Base-by-base conservation (phyloP, 441 rosid genomes). In the Corymbia citriodora region DNA sequence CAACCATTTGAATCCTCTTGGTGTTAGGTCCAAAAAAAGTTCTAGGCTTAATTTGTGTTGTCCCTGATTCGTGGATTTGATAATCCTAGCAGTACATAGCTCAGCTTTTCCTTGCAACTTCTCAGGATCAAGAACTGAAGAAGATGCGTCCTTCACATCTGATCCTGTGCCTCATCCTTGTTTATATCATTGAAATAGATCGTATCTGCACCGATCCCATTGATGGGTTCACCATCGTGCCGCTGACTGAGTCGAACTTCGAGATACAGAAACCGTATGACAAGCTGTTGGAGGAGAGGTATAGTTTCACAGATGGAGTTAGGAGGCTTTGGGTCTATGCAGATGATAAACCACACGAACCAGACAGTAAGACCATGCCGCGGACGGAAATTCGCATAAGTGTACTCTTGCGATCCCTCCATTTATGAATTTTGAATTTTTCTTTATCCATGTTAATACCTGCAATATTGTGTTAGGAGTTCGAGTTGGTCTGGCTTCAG, bases 271-370 rank as follows among this genome's bases (percentile, higher is more conserved):
- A 40, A 74, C 85, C 85, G 10, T 74, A 74, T 7, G 52, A 40
- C n/a, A 74, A 74, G 52, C 52, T 13, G 85, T 0, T 74, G 85
- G 85, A 23, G 85, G 85, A 74, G 85, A 74, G 52, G 85, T 74
- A 74, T 40, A 74, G 85, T 74, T 40, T 74, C 17, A 21, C 83
- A 40, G 85, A 40, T 25, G 85, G 85, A 74, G 40, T 74, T 40
- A 40, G 85, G 85, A 74, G 85, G 85, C 50, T 74, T 40, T 85
- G 88, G 89, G 91, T 88, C 52, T 88, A 90, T 61, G 85, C 88
- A 31, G 89, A 57, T 36, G 88, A 89, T 88, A 65, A 85, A 52
- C 91, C 92, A 3, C 86, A 49, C 15, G 53, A 45, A 10, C 61
- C 79, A 2, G 29, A 45, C 36, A 91, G 91, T 90, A 40, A 19